Evolutionary conservation across 139 green algal species (phyloP).

Genomic region (Tetraselmis chui): DNA sequence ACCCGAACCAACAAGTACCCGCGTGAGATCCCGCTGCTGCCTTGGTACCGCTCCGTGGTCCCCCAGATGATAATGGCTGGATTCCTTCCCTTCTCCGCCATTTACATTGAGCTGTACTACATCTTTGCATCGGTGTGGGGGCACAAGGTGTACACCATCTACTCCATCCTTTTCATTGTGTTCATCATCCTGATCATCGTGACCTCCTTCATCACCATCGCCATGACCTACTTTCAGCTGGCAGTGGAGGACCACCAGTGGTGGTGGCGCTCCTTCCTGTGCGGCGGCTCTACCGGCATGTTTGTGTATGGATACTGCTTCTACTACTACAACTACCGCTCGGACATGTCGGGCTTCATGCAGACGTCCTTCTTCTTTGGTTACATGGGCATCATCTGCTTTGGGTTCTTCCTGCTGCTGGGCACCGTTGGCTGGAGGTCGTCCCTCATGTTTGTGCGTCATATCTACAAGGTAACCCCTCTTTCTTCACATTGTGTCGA

Average conservation of each 20-base stretch:
- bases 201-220: conserved; percentile 54
- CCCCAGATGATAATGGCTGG: conserved; percentile 36
- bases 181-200: conserved; percentile 60
- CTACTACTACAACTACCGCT: conserved; percentile 49
- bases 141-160: conserved; percentile 70
- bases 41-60: conserved; percentile 36
- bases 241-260: conserved; percentile 17
- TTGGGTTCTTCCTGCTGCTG: conserved; percentile 69
- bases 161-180: conserved; percentile 58
- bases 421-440: conserved; percentile 84
- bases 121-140: conserved; percentile 67
- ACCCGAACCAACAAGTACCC: conserved; percentile 53
- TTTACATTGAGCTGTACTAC: conserved; percentile 75
- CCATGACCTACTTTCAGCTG: conserved; percentile 60
- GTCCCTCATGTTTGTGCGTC: conserved; percentile 64
- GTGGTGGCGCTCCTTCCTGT: conserved; percentile 33
- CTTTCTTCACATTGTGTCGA: too few relatives aligned
- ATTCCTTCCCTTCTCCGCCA: conserved; percentile 67
- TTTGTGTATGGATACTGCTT: conserved; percentile 58
- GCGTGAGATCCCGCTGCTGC: conserved; percentile 45
- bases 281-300: conserved; percentile 45
- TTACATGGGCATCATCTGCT: conserved; percentile 73
- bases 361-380: conserved; percentile 83
- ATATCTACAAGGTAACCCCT: conserved; percentile 52
- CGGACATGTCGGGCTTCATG: conserved; percentile 24